Base-by-base conservation (phyloP, 352 stramenopile genomes). In the Thalassiosira pacifica region DNA sequence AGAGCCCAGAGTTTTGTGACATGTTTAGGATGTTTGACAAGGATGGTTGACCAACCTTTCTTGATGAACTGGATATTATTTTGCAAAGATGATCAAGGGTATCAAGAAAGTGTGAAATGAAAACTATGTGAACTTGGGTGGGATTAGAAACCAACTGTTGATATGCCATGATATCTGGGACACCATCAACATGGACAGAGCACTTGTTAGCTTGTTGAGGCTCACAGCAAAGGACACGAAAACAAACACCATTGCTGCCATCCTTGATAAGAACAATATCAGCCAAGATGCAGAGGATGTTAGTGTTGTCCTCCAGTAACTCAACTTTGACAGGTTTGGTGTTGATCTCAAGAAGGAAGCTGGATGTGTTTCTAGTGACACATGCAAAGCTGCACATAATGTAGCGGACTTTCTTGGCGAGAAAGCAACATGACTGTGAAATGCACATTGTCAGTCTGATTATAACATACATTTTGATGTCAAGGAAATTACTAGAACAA, bases 401-500 rank as follows among this genome's bases (percentile, higher is more conserved):
- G 45, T 57, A 19, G 5, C 45, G 18, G 45, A n/a, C 13, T 5
- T 4, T 19, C 45, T 57, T 19, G 45, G 22, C 5, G 45, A 10
- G 5, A 19, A 57, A n/a, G 13, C 45, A 57, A 48, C 13, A 13
- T 57, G 45, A 19, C 22, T 57, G 45, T 57, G 45, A 57, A 57
- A 57, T 57, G 45, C 45, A 57, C 22, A n/a, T 57, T n/a, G 13
- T 57, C 13, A n/a, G 5, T n/a, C 13, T 57, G 16, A 22, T 8
- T 19, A 22, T 57, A 19, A 19, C 11, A 6, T 57, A 57, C 22
- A 19, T 57, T 48, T 48, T 48, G 37, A 13, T 6, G 37, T 48
- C 45, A 67, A 67, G 32, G 59, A 67, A 42, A 67, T 32, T 19
- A 67, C 59, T 3, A 67, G 16, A 42, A 32, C 59, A 4, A 67